Percentiles rank a stretch among this genome's conserved stretches.
Evolutionary conservation across 108 stramenopile species (phyloP).

Genomic region (Stephanodiscus minutulus): DNA sequence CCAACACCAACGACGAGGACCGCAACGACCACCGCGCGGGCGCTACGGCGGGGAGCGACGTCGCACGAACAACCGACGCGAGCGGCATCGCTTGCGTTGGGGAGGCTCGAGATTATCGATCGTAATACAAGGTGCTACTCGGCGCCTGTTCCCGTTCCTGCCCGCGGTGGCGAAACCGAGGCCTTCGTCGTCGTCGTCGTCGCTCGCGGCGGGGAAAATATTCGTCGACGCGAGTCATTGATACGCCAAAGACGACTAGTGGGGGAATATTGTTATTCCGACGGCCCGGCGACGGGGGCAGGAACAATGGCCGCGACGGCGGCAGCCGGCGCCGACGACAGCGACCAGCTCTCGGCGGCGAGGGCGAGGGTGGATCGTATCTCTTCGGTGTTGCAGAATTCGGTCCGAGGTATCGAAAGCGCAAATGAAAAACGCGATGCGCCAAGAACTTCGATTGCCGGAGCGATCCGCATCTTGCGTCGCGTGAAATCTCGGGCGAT

Average conservation of each 20-base stretch:
- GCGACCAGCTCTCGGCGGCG: background rate
- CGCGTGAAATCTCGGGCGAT: background rate
- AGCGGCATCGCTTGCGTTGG: background rate
- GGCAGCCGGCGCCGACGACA: background rate
- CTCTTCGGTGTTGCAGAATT: conserved; percentile 16
- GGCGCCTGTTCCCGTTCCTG: too few species aligned
- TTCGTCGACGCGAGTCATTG: background rate
- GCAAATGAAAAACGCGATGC: conserved; percentile 5
- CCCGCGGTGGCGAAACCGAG: background rate
- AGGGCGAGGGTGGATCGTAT: too few species aligned
- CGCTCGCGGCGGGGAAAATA: background rate
- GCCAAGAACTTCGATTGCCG: background rate
- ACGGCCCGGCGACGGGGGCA: background rate
- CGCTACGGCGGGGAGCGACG: background rate
- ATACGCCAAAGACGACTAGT: background rate
- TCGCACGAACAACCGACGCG: background rate
- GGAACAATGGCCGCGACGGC: background rate
- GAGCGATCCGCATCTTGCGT: background rate
- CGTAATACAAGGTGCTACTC: too few species aligned
- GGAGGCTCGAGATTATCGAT: background rate
- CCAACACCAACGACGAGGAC: background rate
- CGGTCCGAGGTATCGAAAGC: conserved; percentile 2
- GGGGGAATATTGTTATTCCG: background rate
- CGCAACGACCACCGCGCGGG: too few species aligned
- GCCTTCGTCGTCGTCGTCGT: conserved; percentile 2